These are phyloP conservation scores for Fusarium sarcochroum DNA, from an alignment of 2,329 filamentous ascomycete genomes.

Conservation along the genomic window DNA sequence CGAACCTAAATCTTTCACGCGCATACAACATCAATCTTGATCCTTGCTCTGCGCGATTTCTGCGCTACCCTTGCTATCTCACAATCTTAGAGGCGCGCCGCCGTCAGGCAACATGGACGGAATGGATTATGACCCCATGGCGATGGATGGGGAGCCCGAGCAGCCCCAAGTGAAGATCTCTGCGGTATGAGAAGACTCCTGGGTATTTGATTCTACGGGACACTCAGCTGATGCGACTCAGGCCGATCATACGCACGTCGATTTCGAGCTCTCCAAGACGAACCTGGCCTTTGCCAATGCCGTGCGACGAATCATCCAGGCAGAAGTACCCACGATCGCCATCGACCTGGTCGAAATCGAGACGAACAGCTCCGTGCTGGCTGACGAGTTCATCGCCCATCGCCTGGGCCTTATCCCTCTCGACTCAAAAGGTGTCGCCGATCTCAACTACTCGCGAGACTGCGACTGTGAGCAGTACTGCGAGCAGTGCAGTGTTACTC, in stretches of 20 bases:
- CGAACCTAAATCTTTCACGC: neutral
- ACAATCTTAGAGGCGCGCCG: constrained; percentile 26
- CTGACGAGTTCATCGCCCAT: constrained; percentile 96
- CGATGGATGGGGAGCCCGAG: constrained; percentile 70
- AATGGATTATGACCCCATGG: constrained; percentile 74
- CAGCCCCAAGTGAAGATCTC: constrained; percentile 73
- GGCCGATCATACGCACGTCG: constrained; percentile 85
- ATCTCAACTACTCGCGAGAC: constrained; percentile 89
- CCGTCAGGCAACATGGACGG: constrained; percentile 54
- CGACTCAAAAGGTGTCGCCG: constrained; percentile 84
- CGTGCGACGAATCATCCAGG: constrained; percentile 89
- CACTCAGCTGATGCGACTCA: constrained; percentile 56
- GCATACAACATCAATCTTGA: neutral
- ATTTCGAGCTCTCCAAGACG: constrained; percentile 92
- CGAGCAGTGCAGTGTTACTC: constrained; percentile 88
- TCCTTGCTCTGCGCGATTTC: constrained; percentile 5
- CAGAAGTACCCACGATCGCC: constrained; percentile 93
- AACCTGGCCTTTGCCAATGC: constrained; percentile 95
- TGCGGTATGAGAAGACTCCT: constrained; percentile 60
- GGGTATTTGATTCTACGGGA: constrained; percentile 12
- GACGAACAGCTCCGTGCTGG: constrained; percentile 93
- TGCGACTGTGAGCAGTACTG: constrained; percentile 98
- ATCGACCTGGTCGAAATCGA: constrained; percentile 96
- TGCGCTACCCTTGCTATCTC: constrained; percentile 13
- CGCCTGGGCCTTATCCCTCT: constrained; percentile 92